Percentiles rank a stretch among this genome's conserved stretches.
These are phyloP conservation scores for Rhodocollybia butyracea DNA, from an alignment of 768 basidiomycete genomes.

Conservation along the genomic window DNA sequence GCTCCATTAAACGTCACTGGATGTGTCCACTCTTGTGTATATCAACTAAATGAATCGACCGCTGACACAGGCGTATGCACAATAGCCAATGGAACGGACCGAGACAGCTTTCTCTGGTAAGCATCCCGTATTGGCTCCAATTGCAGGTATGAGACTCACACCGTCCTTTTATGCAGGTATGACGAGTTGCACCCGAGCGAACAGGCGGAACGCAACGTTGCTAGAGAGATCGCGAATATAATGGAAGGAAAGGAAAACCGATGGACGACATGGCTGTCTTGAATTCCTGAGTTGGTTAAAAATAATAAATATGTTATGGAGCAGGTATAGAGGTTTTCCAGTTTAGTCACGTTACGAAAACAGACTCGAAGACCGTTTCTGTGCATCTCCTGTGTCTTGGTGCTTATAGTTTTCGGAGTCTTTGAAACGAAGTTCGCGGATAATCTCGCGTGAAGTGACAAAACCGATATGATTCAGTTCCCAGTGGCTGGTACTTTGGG, in stretches of 20 bases:
- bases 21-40: constrained; percentile 45
- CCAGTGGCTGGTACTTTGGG: too few relatives aligned
- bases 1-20: constrained; percentile 59
- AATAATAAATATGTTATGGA: too few relatives aligned
- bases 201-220: constrained; percentile 43
- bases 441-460: too few relatives aligned
- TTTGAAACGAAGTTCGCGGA: too few relatives aligned
- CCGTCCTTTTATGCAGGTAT: constrained; percentile 16
- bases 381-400: too few relatives aligned
- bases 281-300: too few relatives aligned
- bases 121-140: constrained; percentile 8
- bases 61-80: constrained; percentile 27
- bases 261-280: constrained; percentile 43
- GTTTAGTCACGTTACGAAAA: too few relatives aligned
- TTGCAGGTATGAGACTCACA: constrained; percentile 2
- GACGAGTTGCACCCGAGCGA: constrained; percentile 47
- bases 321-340: too few relatives aligned
- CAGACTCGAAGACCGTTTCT: too few relatives aligned
- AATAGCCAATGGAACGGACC: constrained; percentile 26
- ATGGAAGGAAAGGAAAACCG: constrained; percentile 33
- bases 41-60: constrained; percentile 28
- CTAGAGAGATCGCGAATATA: constrained; percentile 35
- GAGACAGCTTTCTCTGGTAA: constrained; percentile 51
- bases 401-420: too few relatives aligned
- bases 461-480: too few relatives aligned